Base-by-base conservation (phyloP, 2,329 filamentous ascomycete species). In the Penicillium sp. region DNA sequence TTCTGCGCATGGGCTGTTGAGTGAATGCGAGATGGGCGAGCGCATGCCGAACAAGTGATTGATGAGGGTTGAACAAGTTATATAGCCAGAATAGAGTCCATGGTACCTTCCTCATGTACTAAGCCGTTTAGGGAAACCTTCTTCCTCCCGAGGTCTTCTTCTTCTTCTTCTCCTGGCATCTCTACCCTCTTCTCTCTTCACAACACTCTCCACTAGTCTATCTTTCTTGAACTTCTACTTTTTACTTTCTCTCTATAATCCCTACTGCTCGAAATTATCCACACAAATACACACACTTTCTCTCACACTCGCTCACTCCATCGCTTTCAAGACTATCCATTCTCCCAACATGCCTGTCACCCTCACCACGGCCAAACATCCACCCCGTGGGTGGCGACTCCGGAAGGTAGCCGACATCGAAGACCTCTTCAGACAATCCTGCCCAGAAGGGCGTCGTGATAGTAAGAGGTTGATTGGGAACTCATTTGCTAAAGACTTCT, bases 1-100 rank as follows among this genome's bases (percentile, higher is more conserved):
- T 46, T 43, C 52, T 17, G 49, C 9, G 10, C 26, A 57, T 52
- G 45, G 59, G 19, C 57, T 52, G 10, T 52, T 60, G 53, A 53
- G 50, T 21, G 45, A 51, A 12, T 56, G 49, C 45, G 48, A 50
- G 22, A 49, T 49, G 45, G 32, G 19, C 8, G 32, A 43, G 31
- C 19, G 24, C 8, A 22, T 15, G 6, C 35, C 28, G 10, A 2
- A 5, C 21, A 33, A 33, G 17, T 48, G 45, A 48, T 21, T 5
- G 26, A 17, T 33, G 4, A 17, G 19, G 6, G n/a, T 2, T 29
- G 13, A 43, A 43, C 3, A 22, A n/a, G 13, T 19, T 19, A 9
- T 29, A 29, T 29, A 19, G 13, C 13, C 13, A 10, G 21, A 6
- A 24, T n/a, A 38, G 4, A 39, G n/a, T 19, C n/a, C 34, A 35